Evolutionary conservation across 805 yeast genomes (phyloP).

Genomic region (Wickerhamomyces chambardii): DNA sequence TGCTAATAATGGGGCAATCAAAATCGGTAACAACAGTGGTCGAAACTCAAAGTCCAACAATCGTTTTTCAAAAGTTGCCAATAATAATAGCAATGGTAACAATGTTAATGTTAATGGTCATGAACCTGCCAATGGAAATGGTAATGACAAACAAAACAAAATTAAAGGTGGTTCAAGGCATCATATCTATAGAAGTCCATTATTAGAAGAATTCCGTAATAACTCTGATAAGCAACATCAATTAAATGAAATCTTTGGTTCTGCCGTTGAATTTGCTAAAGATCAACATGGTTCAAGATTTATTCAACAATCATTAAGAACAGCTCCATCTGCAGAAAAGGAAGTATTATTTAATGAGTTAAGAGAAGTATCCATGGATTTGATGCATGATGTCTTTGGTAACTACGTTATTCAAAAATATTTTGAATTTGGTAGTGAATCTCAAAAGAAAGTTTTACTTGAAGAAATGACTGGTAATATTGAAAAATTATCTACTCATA

Average conservation of each 20-base stretch:
- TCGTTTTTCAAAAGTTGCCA: neutral
- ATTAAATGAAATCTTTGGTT: conserved; percentile 73
- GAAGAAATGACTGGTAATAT: conserved; percentile 69
- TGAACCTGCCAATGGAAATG: neutral
- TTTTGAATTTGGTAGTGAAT: conserved; percentile 70
- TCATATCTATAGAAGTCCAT: conserved; percentile 65
- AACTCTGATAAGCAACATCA: conserved; percentile 51
- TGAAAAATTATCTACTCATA: conserved; percentile 72
- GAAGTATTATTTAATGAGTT: conserved; percentile 82
- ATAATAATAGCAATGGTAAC: neutral
- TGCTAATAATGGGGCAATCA: too few relatives aligned
- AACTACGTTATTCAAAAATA: conserved; percentile 94
- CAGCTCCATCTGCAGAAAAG: conserved; percentile 57
- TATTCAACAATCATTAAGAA: conserved; percentile 79
- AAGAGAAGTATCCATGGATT: conserved; percentile 58
- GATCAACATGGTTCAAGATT: conserved; percentile 98
- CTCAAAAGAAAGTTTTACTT: conserved; percentile 62
- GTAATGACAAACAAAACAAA: conserved; percentile 7
- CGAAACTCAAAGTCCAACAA: conserved; percentile 1
- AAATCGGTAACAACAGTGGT: neutral
- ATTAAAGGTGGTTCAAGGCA: conserved; percentile 19
- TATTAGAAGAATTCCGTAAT: conserved; percentile 77
- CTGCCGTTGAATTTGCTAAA: conserved; percentile 83
- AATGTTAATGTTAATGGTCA: conserved; percentile 2
- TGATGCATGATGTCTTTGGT: conserved; percentile 96